phyloP scores from a whole-genome alignment of 164 flowering plant species.

The Houttuynia cordata region DNA sequence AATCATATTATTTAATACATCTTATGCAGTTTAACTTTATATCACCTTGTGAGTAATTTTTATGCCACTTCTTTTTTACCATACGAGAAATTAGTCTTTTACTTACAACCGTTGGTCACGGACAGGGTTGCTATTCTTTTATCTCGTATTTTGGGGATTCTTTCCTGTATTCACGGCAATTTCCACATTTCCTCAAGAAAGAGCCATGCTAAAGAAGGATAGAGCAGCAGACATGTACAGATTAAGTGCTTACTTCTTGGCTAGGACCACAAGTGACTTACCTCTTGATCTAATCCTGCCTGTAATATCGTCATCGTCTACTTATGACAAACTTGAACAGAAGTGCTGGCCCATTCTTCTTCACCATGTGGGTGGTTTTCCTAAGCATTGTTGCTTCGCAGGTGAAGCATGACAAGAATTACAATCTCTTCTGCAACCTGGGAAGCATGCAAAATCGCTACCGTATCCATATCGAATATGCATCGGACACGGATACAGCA shows the following conservation, averaged over 20 bases:
- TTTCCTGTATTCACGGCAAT: constrained; percentile 95
- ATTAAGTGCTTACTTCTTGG: constrained; percentile 81
- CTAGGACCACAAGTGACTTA: constrained; percentile 83
- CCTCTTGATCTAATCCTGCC: constrained; percentile 85
- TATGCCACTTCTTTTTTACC: too few species aligned
- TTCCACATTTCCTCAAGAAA: constrained; percentile 92
- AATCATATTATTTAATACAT: neutral
- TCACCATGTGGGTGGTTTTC: constrained; percentile 64
- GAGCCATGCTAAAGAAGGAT: constrained; percentile 90
- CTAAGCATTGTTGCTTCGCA: constrained; percentile 92
- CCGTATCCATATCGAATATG: too few species aligned
- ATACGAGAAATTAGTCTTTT: neutral
- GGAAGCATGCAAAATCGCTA: too few species aligned
- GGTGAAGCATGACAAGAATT: constrained; percentile 24
- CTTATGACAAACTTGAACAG: constrained; percentile 79
- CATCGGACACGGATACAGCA: too few species aligned
- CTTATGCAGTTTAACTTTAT: neutral
- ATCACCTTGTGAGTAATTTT: neutral
- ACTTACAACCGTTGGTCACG: constrained; percentile 13
- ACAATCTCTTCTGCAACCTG: neutral
- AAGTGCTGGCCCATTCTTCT: constrained; percentile 52
- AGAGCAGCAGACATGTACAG: constrained; percentile 94
- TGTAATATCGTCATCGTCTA: constrained; percentile 59
- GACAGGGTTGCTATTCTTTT: constrained; percentile 93
- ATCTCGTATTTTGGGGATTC: constrained; percentile 94